Evolutionary conservation across 1,284 basidiomycete species (phyloP).

Genomic region (Termitomyces sp.): DNA sequence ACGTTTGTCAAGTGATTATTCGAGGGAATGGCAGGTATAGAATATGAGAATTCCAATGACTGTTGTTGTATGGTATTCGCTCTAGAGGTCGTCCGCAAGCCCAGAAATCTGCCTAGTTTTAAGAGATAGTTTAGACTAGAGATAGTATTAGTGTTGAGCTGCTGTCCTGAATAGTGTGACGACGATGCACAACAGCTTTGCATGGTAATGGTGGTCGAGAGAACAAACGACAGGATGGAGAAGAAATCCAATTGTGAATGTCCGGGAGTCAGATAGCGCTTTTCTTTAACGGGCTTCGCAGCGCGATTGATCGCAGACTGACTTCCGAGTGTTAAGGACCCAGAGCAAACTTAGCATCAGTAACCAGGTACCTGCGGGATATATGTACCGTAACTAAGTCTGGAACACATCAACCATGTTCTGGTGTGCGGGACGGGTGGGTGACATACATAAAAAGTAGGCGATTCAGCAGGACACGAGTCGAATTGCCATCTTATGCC

Average conservation of each 20-base stretch:
- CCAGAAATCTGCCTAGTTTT: constrained; percentile 8
- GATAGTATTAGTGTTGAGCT: neutral
- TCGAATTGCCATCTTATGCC: neutral
- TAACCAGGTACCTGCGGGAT: constrained; percentile 4
- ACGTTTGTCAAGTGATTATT: neutral
- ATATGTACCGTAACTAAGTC: neutral
- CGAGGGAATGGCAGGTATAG: neutral
- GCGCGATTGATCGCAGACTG: constrained; percentile 6
- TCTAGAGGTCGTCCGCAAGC: neutral
- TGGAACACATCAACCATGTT: constrained; percentile 10
- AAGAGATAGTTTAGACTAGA: neutral
- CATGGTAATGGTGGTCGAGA: neutral
- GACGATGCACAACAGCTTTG: neutral
- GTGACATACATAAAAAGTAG: neutral
- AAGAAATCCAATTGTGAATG: neutral
- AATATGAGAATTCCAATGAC: neutral
- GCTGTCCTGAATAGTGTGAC: neutral
- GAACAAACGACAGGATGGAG: neutral
- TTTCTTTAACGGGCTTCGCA: constrained; percentile 5
- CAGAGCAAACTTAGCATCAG: constrained; percentile 5
- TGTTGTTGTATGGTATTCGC: neutral
- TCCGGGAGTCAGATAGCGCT: neutral
- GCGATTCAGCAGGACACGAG: constrained; percentile 1
- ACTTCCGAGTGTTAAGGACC: neutral
- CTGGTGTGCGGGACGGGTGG: neutral